Percentiles rank a stretch among this genome's conserved stretches.
phyloP scores from a whole-genome alignment of 2,329 filamentous ascomycete genomes.

The Epichloe uncinata region DNA sequence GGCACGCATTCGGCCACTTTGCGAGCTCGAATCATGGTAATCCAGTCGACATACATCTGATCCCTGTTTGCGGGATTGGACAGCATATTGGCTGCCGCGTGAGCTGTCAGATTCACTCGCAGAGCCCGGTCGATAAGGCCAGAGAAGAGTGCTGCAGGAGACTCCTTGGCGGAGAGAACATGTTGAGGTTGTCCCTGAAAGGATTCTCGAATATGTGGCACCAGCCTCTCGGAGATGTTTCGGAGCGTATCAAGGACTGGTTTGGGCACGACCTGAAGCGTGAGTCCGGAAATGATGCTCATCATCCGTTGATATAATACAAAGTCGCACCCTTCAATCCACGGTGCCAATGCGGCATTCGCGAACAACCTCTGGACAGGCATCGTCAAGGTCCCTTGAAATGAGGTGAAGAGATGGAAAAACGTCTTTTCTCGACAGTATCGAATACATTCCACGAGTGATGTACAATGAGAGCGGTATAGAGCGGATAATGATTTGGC shows the following conservation, averaged over 20 bases:
- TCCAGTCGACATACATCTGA: slow-evolving; percentile 92
- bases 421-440: slow-evolving; percentile 97
- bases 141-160: slow-evolving; percentile 79
- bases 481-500: slow-evolving; percentile 75
- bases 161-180: slow-evolving; percentile 74
- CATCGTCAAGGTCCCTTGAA: slow-evolving; percentile 91
- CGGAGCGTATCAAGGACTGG: slow-evolving; percentile 76
- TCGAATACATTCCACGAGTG: slow-evolving; percentile 85
- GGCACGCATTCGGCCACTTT: slow-evolving; percentile 53
- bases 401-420: slow-evolving; percentile 86
- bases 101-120: slow-evolving; percentile 83
- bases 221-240: slow-evolving; percentile 71
- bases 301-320: slow-evolving; percentile 96
- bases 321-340: slow-evolving; percentile 95
- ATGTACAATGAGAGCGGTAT: slow-evolving; percentile 91
- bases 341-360: slow-evolving; percentile 66
- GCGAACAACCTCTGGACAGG: slow-evolving; percentile 88
- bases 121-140: slow-evolving; percentile 76
- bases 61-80: slow-evolving; percentile 80
- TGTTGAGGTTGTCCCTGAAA: slow-evolving; percentile 78
- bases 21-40: slow-evolving; percentile 48
- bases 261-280: slow-evolving; percentile 81
- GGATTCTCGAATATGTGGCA: slow-evolving; percentile 68
- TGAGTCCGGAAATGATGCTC: slow-evolving; percentile 76
- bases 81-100: slow-evolving; percentile 86